Conservation (phyloP, 495 filamentous ascomycete genomes). For the Hypoxylon fuscum region DNA sequence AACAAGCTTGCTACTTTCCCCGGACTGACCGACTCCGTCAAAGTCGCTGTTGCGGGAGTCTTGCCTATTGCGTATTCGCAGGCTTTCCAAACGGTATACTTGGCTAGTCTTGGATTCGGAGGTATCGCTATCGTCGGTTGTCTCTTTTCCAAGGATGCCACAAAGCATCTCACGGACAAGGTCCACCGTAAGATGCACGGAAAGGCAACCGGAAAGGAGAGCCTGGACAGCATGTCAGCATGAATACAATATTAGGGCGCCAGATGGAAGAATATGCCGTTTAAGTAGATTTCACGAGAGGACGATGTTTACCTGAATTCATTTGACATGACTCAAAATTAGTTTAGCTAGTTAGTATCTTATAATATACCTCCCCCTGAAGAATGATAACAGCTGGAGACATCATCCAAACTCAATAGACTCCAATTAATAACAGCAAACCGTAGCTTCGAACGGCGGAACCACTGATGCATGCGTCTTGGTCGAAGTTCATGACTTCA, state of each 20-base stretch:
- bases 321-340: neutral
- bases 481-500: no score
- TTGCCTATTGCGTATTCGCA: constrained; percentile 52
- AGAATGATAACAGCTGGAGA: no score
- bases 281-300: neutral
- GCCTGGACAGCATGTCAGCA: constrained; percentile 5
- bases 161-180: constrained; percentile 49
- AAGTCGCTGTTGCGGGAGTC: constrained; percentile 47
- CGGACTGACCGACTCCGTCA: constrained; percentile 51
- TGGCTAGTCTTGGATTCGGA: constrained; percentile 58
- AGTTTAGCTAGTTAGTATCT: neutral
- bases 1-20: constrained; percentile 51
- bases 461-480: no score
- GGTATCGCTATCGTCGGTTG: constrained; percentile 54
- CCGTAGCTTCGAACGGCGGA: no score
- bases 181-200: constrained; percentile 45
- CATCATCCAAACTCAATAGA: no score
- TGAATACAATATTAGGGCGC: neutral
- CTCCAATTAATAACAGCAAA: no score
- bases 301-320: neutral
- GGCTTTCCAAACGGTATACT: constrained; percentile 58
- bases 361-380: neutral
- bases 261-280: neutral
- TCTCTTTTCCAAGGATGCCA: constrained; percentile 47
- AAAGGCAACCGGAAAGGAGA: constrained; percentile 16